Evolutionary conservation across 129 eudicot genomes (phyloP), one percentile per base, ranked within the genome.

Genomic region (Flaveria trinervia): DNA sequence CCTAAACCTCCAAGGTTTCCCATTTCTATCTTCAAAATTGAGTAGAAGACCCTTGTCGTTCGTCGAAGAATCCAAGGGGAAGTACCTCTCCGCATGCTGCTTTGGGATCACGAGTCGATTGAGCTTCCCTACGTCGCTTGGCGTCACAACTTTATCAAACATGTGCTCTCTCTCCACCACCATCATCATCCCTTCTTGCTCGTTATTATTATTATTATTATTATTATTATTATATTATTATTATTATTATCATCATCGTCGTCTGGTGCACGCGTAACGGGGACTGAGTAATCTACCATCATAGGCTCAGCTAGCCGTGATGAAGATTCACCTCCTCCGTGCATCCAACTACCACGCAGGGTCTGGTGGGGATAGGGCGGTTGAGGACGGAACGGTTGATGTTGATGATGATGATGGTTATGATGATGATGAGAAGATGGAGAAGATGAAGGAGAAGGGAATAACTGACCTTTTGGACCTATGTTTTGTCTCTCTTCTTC

Each of bases 61-160:
- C 4, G 91, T 80, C 1, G 96, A 80, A 0, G 96, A 89, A 72
- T 93, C 97, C 9, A 93, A 78, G 2, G 98, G 98, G 76, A 93
- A 93, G 56, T 91, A 93, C 85, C 88, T 87, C 87, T 90, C 97
- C 7, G 98, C 98, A 76, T 93, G 97, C 65, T 90, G 97, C 72
- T 93, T 93, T 0, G 98, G 98, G 8, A 93, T 93, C 26, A 93
- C 98, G 25, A 93, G 76, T 12, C 98, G 85, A 46, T 93, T 93
- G 64, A 93, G 88, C 85, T 93, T 93, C 1, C 98, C 98, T 6
- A 93, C 98, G 44, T 93, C 98, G 71, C 98, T 93, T 2, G 98
- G 98, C 0, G 98, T 93, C 51, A 93, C 97, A 13, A 89, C 97
- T 75, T 93, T 93, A 65, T 93, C 97, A 62, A 93, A 93, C 98